Base-by-base conservation (phyloP, 75 land plant species). In the Chamaecyparis obtusa region DNA sequence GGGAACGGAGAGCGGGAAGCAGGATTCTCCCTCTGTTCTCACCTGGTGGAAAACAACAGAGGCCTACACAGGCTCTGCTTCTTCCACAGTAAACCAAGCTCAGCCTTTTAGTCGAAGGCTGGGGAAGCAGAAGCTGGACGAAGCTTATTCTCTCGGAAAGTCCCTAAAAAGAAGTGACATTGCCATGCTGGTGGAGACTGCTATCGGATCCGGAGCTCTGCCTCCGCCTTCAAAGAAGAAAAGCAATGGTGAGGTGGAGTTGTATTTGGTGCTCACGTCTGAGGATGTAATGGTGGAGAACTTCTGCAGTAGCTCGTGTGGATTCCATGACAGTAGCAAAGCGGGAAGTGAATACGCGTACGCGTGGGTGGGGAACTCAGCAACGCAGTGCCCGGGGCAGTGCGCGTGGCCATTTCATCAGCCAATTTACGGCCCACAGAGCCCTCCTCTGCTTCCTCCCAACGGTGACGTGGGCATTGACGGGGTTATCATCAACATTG, bases 351-450 rank as follows among this genome's bases (percentile, higher is more conserved):
- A 30, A 44, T 84, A 83, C 37, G 91, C 93, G 0, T 95, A 88
- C 85, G 85, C 91, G 39, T 95, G 96, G 96, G 96, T 95, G 15
- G 97, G 97, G 0, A 90, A 95, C 93, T 91, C 97, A 11, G 90
- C 84, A 83, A 85, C 67, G 3, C 95, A 94, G 87, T 95, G 96
- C 88, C 92, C 95, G 1, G 96, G 97, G 1, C 90, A 91, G 27
- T 95, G 96, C 85, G 93, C 97, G 1, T 95, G 97, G 97, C 95
- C 95, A 1, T 95, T 95, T 86, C 92, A 93, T 86, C 90, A 91
- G 86, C 96, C 95, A 17, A 37, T 86, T 46, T 94, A 91, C 85
- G 96, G 96, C 33, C 96, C 96, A 39, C 91, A 94, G 86, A 74
- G 48, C 33, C 93, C 90, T 48, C 94, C 95, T 21, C 87, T 95